Conservation (phyloP, 495 filamentous ascomycete genomes). For the Lentithecium fluviatile region DNA sequence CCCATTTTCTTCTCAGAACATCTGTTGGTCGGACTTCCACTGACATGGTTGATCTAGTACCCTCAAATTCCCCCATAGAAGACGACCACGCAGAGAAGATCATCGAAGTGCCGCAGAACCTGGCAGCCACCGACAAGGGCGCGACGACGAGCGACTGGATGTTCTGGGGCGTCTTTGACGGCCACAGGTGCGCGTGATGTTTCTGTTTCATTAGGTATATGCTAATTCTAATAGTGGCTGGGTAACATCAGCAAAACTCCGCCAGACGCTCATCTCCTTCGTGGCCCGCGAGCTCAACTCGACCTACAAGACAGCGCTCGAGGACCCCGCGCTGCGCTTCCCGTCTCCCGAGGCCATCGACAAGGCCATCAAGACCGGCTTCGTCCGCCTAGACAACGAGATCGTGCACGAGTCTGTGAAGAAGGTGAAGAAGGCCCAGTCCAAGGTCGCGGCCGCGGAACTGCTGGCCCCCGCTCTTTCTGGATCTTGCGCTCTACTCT, state of each 20-base stretch:
- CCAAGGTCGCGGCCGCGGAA: slow-evolving; percentile 82
- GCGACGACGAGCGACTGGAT: slow-evolving; percentile 84
- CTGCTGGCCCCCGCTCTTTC: slow-evolving; percentile 88
- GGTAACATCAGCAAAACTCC: slow-evolving; percentile 96
- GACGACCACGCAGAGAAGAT: slow-evolving; percentile 98
- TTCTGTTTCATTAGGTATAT: neutral
- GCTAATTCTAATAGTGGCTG: slow-evolving; percentile 64
- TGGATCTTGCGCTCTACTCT: slow-evolving; percentile 91
- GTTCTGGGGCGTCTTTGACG: slow-evolving; percentile 99
- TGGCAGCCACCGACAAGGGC: slow-evolving; percentile 53
- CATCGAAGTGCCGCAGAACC: slow-evolving; percentile 71
- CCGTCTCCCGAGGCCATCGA: slow-evolving; percentile 80
- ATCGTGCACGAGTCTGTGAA: slow-evolving; percentile 88
- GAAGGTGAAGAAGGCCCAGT: slow-evolving; percentile 82
- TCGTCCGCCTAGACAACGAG: slow-evolving; percentile 83
- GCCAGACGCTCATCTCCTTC: slow-evolving; percentile 84
- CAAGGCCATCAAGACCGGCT: slow-evolving; percentile 87
- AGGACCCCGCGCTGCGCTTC: slow-evolving; percentile 56
- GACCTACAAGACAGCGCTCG: slow-evolving; percentile 76
- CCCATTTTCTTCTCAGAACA: too few species aligned
- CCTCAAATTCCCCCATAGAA: slow-evolving; percentile 96
- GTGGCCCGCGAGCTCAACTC: slow-evolving; percentile 92
- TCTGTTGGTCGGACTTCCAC: neutral
- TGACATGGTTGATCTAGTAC: slow-evolving; percentile 45
- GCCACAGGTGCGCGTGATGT: slow-evolving; percentile 87